These are phyloP conservation scores for Chloris gayana DNA, from an alignment of 176 grass and related monocot species.

Conservation along the genomic window DNA sequence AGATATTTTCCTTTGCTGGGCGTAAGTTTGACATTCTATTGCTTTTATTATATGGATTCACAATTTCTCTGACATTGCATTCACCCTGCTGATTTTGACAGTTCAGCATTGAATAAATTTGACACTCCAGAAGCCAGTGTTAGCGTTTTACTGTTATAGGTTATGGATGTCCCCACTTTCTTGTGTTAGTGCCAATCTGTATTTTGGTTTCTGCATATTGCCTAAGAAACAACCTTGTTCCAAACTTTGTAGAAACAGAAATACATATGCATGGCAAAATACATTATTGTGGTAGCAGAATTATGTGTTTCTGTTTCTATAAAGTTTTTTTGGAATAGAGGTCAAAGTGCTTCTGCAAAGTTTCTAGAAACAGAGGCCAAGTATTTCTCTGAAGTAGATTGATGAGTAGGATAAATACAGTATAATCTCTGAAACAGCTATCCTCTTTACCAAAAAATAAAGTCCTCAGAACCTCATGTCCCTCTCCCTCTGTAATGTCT, in stretches of 20 bases:
- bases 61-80: background rate
- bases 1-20: background rate
- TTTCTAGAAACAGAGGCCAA: too few species aligned
- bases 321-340: too few species aligned
- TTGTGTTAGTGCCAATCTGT: background rate
- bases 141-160: background rate
- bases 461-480: too few species aligned
- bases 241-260: too few species aligned
- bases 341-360: too few species aligned
- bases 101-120: background rate
- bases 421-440: background rate
- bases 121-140: background rate
- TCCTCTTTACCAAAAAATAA: background rate
- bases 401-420: background rate
- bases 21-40: background rate
- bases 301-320: too few species aligned
- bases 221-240: too few species aligned
- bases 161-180: background rate
- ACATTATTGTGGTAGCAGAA: too few species aligned
- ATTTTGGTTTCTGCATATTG: background rate
- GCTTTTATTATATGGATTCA: background rate
- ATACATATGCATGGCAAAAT: too few species aligned
- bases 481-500: background rate
- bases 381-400: background rate
- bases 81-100: background rate